phyloP scores from a whole-genome alignment of 1,284 basidiomycete genomes.

The Rhodotorula sp. region DNA sequence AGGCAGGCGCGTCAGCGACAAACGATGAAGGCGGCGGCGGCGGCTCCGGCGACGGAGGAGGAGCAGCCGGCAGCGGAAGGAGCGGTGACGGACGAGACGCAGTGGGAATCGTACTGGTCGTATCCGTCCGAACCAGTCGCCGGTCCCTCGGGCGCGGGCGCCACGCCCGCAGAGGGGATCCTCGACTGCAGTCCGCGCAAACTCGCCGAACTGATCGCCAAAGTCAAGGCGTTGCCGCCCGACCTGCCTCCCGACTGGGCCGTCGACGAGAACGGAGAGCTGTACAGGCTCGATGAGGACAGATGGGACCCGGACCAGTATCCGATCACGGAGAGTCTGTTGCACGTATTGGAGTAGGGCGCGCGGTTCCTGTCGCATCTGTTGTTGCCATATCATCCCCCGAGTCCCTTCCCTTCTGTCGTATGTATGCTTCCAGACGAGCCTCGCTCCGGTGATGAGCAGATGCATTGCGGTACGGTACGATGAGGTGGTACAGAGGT shows the following conservation, averaged over 20 bases:
- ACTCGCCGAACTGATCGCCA: neutral
- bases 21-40: neutral
- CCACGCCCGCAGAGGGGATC: neutral
- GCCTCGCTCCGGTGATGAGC: neutral
- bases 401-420: no score
- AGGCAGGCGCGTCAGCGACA: neutral
- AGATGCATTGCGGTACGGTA: neutral
- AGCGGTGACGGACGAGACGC: conserved; percentile 2
- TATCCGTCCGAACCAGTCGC: neutral
- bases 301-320: neutral
- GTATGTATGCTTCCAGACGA: neutral
- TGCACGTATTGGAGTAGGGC: no score
- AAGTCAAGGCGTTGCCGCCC: neutral
- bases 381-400: neutral
- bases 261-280: neutral
- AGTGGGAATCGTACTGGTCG: conserved; percentile 34
- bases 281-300: neutral
- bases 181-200: no score
- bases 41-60: neutral
- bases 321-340: neutral
- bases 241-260: neutral
- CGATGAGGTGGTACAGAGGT: neutral
- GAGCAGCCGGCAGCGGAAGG: neutral
- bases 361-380: neutral
- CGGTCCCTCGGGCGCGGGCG: neutral